phyloP scores from a whole-genome alignment of 768 basidiomycete genomes.

The Fomitopsis serialis region DNA sequence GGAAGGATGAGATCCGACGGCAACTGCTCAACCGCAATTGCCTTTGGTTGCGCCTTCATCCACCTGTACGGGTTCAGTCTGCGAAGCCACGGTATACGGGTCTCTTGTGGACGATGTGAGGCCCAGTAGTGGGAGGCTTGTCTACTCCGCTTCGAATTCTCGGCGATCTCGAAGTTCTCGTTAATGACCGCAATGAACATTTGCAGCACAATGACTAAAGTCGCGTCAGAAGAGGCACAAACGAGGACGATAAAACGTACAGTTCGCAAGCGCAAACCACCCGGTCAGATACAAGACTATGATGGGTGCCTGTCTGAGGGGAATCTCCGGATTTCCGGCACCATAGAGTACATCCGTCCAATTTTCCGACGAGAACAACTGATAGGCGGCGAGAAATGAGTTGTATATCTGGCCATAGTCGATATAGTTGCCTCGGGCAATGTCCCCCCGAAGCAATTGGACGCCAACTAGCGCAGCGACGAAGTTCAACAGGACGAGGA shows the following conservation, averaged over 20 bases:
- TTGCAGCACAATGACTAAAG: conserved; percentile 80
- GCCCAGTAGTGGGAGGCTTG: conserved; percentile 72
- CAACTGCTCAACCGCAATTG: conserved; percentile 62
- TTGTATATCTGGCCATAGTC: conserved; percentile 83
- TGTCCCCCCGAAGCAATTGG: conserved; percentile 84
- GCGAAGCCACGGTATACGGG: conserved; percentile 58
- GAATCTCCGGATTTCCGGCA: conserved; percentile 53
- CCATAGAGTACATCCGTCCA: conserved; percentile 79
- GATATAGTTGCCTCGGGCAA: conserved; percentile 45
- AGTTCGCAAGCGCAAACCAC: conserved; percentile 92
- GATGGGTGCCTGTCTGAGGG: conserved; percentile 64
- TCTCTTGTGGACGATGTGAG: conserved; percentile 44
- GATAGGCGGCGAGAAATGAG: conserved; percentile 80
- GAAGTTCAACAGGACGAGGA: conserved; percentile 84
- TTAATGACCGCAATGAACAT: conserved; percentile 98
- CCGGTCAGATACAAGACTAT: conserved; percentile 66
- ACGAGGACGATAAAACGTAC: conserved; percentile 39
- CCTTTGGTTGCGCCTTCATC: conserved; percentile 67
- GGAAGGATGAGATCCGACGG: conserved; percentile 75
- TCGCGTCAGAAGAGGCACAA: conserved; percentile 1
- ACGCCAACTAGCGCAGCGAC: conserved; percentile 78
- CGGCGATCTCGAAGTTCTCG: conserved; percentile 91
- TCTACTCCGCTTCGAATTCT: conserved; percentile 79
- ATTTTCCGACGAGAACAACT: conserved; percentile 91
- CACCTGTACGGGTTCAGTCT: conserved; percentile 85